Conservation (phyloP, 352 stramenopile species). For the Phytophthora fragariaefolia region DNA sequence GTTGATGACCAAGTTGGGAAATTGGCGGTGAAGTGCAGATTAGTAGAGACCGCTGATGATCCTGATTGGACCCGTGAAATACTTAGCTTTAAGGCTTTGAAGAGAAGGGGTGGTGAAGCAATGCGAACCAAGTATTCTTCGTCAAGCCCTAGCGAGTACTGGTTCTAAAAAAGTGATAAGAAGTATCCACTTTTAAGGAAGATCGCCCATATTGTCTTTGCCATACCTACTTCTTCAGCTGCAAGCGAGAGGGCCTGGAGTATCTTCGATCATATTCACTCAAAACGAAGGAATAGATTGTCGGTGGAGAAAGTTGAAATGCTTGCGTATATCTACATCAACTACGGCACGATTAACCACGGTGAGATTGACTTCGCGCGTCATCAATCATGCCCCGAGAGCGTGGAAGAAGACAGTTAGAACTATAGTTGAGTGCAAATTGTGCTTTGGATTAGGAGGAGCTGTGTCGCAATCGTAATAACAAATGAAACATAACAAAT, state of each 20-base stretch:
- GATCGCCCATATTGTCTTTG: constrained; percentile 10
- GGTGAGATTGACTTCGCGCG: constrained; percentile 10
- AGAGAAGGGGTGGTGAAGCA: constrained; percentile 10
- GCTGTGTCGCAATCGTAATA: too few species aligned
- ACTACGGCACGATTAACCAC: constrained; percentile 4
- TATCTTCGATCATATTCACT: constrained; percentile 25
- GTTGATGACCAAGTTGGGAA: constrained; percentile 18
- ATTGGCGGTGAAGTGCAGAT: not conserved
- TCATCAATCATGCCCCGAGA: constrained; percentile 10
- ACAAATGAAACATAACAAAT: too few species aligned
- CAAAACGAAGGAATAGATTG: constrained; percentile 11
- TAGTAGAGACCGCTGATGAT: not conserved
- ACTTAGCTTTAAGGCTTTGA: constrained; percentile 10
- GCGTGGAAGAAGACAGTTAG: not conserved
- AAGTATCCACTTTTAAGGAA: constrained; percentile 10
- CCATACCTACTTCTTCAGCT: constrained; percentile 12
- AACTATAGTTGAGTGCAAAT: too few species aligned
- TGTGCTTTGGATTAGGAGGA: too few species aligned
- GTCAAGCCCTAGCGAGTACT: constrained; percentile 3
- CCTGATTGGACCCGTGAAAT: constrained; percentile 5
- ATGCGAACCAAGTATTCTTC: constrained; percentile 2
- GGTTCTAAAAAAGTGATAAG: not conserved
- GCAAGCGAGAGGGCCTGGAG: constrained; percentile 13
- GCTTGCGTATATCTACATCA: constrained; percentile 16
- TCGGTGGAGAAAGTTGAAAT: constrained; percentile 17